Evolutionary conservation across 148 eudicot genomes (phyloP).

Genomic region (Rhododendron henanense): DNA sequence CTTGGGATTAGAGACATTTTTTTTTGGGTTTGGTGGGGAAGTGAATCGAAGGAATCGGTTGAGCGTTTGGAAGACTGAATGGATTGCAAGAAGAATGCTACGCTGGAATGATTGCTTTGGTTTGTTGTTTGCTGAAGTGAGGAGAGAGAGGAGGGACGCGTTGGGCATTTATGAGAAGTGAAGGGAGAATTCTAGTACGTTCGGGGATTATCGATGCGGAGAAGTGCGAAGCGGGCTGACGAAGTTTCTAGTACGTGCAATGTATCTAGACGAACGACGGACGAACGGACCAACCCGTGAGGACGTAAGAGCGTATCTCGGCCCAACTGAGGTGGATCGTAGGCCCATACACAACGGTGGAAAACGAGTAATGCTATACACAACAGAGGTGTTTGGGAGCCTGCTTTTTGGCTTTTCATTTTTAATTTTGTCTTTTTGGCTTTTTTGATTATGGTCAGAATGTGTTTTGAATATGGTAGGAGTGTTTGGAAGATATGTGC

Average conservation of each 20-base stretch:
- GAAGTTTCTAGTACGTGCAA: neutral
- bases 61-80: neutral
- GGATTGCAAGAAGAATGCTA: neutral
- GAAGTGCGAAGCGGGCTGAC: neutral
- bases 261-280: neutral
- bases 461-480: too few species aligned
- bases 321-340: neutral
- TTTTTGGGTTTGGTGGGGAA: too few species aligned
- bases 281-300: neutral
- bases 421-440: too few species aligned
- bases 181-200: neutral
- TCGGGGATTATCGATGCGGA: neutral
- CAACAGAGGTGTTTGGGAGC: too few species aligned
- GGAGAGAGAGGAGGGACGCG: neutral
- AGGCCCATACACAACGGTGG: too few species aligned
- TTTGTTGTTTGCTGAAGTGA: neutral
- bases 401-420: too few species aligned
- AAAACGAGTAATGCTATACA: too few species aligned
- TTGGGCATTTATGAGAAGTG: slow-evolving; percentile 4
- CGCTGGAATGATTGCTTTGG: neutral
- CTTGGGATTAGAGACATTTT: slow-evolving; percentile 19
- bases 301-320: neutral
- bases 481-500: too few species aligned
- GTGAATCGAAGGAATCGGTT: neutral
- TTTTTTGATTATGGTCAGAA: too few species aligned